Percentiles rank a stretch among this genome's conserved stretches.
phyloP scores from a whole-genome alignment of 2,329 filamentous ascomycete genomes.

The Leptosphaerulina australis region DNA sequence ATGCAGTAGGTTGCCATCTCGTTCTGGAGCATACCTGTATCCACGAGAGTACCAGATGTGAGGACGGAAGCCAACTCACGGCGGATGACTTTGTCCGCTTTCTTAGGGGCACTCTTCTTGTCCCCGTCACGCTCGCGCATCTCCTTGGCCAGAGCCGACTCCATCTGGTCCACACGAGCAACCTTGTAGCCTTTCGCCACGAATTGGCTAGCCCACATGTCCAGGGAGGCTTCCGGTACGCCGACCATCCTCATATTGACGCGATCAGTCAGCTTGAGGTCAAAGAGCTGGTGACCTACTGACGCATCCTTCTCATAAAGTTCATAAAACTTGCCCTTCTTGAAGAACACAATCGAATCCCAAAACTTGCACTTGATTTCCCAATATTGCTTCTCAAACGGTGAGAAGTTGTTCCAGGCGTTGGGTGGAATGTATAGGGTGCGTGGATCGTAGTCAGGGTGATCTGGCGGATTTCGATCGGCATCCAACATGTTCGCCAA shows the following conservation, averaged over 20 bases:
- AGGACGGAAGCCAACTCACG: conserved; percentile 90
- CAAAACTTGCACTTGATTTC: conserved; percentile 98
- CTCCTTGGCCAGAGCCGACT: conserved; percentile 93
- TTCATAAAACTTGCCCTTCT: conserved; percentile 99
- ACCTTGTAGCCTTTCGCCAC: conserved; percentile 98
- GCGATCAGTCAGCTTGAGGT: conserved; percentile 94
- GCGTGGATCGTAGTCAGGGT: conserved; percentile 89
- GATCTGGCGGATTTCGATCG: conserved; percentile 75
- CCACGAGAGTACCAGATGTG: conserved; percentile 90
- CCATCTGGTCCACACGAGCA: conserved; percentile 93
- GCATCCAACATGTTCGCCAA: conserved; percentile 84
- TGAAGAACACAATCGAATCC: conserved; percentile 99
- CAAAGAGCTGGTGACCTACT: conserved; percentile 93
- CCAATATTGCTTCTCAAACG: conserved; percentile 99
- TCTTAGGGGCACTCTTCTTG: conserved; percentile 58
- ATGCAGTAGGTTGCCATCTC: conserved; percentile 98
- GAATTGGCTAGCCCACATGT: conserved; percentile 97
- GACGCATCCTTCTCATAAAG: conserved; percentile 98
- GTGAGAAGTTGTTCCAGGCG: conserved; percentile 82
- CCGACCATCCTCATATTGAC: conserved; percentile 99
- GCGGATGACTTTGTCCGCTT: conserved; percentile 87
- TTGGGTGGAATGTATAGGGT: conserved; percentile 87
- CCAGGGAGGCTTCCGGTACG: conserved; percentile 92
- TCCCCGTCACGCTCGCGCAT: conserved; percentile 87
- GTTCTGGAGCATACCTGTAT: conserved; percentile 95